Evolutionary conservation across 805 yeast genomes (phyloP).

Genomic region (Wickerhamomyces tratensis): DNA sequence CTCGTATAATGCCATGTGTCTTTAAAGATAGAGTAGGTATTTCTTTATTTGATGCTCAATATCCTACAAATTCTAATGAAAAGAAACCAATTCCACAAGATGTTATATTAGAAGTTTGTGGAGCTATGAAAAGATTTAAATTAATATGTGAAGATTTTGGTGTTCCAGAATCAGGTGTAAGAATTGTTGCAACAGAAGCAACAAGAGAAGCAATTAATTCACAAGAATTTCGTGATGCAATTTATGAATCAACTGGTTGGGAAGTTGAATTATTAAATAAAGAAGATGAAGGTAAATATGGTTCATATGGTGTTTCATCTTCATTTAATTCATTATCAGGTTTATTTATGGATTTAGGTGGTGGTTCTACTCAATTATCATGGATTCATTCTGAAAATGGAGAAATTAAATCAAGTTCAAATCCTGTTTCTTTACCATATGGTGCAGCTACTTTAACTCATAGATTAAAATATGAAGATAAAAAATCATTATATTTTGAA

Average conservation of each 20-base stretch:
- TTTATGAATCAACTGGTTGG: slow-evolving; percentile 57
- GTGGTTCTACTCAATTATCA: slow-evolving; percentile 58
- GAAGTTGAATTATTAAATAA: slow-evolving; percentile 48
- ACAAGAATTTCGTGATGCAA: slow-evolving; percentile 44
- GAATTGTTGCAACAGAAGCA: slow-evolving; percentile 69
- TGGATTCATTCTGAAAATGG: slow-evolving; percentile 58
- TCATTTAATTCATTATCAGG: slow-evolving; percentile 61
- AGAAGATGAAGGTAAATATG: slow-evolving; percentile 57
- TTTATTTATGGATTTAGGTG: slow-evolving; percentile 64
- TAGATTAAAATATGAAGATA: slow-evolving; percentile 41
- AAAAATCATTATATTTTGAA: slow-evolving; percentile 39
- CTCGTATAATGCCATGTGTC: slow-evolving; percentile 69
- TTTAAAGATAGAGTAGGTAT: slow-evolving; percentile 68
- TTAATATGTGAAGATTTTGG: slow-evolving; percentile 68
- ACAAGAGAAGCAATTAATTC: slow-evolving; percentile 62
- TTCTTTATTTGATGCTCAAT: slow-evolving; percentile 56
- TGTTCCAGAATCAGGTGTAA: slow-evolving; percentile 48
- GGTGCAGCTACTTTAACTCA: slow-evolving; percentile 64
- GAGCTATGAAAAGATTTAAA: slow-evolving; percentile 58
- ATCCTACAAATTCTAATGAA: slow-evolving; percentile 25
- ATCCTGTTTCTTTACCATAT: slow-evolving; percentile 58
- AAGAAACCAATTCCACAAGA: slow-evolving; percentile 48
- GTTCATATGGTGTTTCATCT: slow-evolving; percentile 68
- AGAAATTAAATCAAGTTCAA: slow-evolving; percentile 39
- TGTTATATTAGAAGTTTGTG: slow-evolving; percentile 47